Evolutionary conservation across 345 rosid species (phyloP).

Genomic region (Hypericum perforatum): DNA sequence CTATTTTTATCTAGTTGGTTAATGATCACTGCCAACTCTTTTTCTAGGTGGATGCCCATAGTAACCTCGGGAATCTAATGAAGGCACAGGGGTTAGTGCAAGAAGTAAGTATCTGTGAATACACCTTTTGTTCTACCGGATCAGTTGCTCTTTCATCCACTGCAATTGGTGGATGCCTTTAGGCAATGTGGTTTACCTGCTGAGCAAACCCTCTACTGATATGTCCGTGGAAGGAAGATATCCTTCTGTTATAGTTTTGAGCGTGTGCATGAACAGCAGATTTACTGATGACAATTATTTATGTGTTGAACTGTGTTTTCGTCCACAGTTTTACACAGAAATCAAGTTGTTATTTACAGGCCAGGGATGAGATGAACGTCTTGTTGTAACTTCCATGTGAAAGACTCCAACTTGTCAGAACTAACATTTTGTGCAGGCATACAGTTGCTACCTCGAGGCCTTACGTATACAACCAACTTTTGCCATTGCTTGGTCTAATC

Average conservation of each 20-base stretch:
- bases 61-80: constrained; percentile 88
- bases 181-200: constrained; percentile 5
- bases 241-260: constrained; percentile 15
- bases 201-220: constrained; percentile 12
- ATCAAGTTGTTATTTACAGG: constrained; percentile 58
- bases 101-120: constrained; percentile 57
- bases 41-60: constrained; percentile 87
- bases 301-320: constrained; percentile 55
- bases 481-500: constrained; percentile 99
- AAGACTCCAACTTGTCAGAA: constrained; percentile 60
- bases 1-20: neutral
- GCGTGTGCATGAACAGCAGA: constrained; percentile 21
- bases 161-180: constrained; percentile 11
- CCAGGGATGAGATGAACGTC: constrained; percentile 70
- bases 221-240: constrained; percentile 10
- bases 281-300: constrained; percentile 55
- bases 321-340: constrained; percentile 61
- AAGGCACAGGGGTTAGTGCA: constrained; percentile 89
- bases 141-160: constrained; percentile 6
- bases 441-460: constrained; percentile 92
- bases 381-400: constrained; percentile 65
- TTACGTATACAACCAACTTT: constrained; percentile 88
- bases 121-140: neutral
- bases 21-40: constrained; percentile 3
- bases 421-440: constrained; percentile 92